Evolutionary conservation across 768 basidiomycete genomes (phyloP), one percentile per base, ranked within the genome.

Genomic region (Leccinellum luteum): DNA sequence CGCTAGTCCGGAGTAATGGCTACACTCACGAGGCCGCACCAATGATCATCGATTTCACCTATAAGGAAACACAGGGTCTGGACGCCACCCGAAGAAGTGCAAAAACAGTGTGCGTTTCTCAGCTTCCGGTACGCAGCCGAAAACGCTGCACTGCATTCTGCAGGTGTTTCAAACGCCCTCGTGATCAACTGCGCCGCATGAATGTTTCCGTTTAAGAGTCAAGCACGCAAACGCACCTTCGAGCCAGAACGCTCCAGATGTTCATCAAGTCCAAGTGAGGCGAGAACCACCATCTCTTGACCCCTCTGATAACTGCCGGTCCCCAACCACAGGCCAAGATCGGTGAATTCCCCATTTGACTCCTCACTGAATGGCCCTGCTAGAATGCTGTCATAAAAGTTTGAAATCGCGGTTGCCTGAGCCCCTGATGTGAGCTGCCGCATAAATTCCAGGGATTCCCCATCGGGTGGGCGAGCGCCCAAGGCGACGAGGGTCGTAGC

Each of bases 291-390:
- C 6, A 19, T 54, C 56, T 73, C 73, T 45, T 66, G 57, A 17
- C 71, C 69, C 15, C 6, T 52, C 58, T 71, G 72, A 59, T 69
- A 65, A 6, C 74, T 64, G 5, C 78, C 79, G 6, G 58, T 50
- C 9, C 84, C 82, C 5, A 86, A 73, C 79, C 80, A 84, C 32
- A 85, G 48, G 4, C 75, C 81, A 23, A 82, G 66, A 59, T 85
- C 83, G 6, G 78, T 78, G 43, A 74, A 81, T 48, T 86, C 83
- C 58, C 85, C 84, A 61, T 77, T 78, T 38, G 61, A 58, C 35
- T 47, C 54, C 61, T 87, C 84, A 60, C 78, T 83, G n/a, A 73
- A 66, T 31, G 74, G 74, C 3, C 84, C 84, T 0, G 78, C 79
- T 13, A 85, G 74, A 47, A 85, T 69, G 62, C 81, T 85, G n/a